These are phyloP conservation scores for Cornus controversa DNA, from an alignment of 148 eudicot genomes.

Conservation along the genomic window DNA sequence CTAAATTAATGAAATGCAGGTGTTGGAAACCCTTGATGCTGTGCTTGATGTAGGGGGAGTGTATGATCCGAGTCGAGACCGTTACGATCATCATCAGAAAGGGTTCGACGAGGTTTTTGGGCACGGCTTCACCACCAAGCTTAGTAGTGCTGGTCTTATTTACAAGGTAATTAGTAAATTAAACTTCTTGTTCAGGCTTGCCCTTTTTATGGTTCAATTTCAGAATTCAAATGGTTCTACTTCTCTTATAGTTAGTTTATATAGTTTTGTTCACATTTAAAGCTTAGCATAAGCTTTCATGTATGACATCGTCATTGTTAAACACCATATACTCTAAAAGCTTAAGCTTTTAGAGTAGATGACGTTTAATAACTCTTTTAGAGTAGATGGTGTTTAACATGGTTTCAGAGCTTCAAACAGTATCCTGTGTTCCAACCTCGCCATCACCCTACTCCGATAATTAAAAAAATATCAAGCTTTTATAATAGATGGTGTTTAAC, in stretches of 20 bases:
- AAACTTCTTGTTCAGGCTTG: not conserved
- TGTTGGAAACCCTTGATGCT: constrained; percentile 76
- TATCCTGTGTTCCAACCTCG: too few relatives aligned
- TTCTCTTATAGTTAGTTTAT: too few relatives aligned
- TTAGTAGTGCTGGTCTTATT: constrained; percentile 91
- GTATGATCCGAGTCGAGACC: constrained; percentile 63
- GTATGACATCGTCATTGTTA: not conserved
- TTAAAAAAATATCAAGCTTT: too few relatives aligned
- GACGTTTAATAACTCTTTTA: too few relatives aligned
- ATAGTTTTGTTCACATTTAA: too few relatives aligned
- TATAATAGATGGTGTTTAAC: too few relatives aligned
- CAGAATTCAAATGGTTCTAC: not conserved
- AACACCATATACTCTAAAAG: too few relatives aligned
- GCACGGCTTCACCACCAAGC: constrained; percentile 76
- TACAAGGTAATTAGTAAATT: constrained; percentile 48
- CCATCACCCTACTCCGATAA: too few relatives aligned
- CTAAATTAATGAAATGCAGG: constrained; percentile 31
- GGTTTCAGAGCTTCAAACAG: too few relatives aligned
- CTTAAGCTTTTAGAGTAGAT: too few relatives aligned
- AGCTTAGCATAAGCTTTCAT: too few relatives aligned
- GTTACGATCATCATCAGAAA: constrained; percentile 93
- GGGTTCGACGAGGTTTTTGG: constrained; percentile 89
- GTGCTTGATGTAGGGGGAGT: constrained; percentile 97
- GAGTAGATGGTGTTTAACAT: too few relatives aligned
- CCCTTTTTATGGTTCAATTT: not conserved